Evolutionary conservation across 2,329 filamentous ascomycete species (phyloP).

Genomic region (Fusarium graminum): DNA sequence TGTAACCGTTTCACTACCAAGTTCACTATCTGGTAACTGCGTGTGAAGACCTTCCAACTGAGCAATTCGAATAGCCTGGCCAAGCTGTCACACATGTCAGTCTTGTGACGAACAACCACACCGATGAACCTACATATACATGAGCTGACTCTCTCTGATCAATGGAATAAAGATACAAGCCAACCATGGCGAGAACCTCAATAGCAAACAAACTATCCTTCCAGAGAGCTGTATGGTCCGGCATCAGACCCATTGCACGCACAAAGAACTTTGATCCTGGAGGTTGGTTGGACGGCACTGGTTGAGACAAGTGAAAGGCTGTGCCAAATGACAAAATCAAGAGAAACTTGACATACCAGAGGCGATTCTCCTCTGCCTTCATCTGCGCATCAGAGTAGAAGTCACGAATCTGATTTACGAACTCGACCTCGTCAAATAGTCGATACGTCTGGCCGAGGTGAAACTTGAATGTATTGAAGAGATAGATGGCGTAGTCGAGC

Average conservation of each 20-base stretch:
- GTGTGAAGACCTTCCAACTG: constrained; percentile 59
- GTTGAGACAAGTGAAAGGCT: constrained; percentile 43
- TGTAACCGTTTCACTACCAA: constrained; percentile 50
- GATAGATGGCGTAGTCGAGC: constrained; percentile 51
- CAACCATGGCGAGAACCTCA: constrained; percentile 54
- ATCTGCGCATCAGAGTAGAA: constrained; percentile 43
- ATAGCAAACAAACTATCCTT: constrained; percentile 56
- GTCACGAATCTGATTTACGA: constrained; percentile 47
- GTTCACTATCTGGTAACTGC: constrained; percentile 54
- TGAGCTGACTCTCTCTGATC: constrained; percentile 54
- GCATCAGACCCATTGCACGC: constrained; percentile 55
- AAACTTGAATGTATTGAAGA: constrained; percentile 55
- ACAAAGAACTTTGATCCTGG: constrained; percentile 52
- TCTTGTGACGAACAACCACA: accelerated
- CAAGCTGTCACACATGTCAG: constrained; percentile 48
- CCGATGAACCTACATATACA: constrained; percentile 42
- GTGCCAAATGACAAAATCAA: constrained; percentile 60
- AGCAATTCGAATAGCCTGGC: constrained; percentile 57
- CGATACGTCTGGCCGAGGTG: constrained; percentile 55
- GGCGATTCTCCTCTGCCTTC: constrained; percentile 37
- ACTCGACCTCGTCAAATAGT: constrained; percentile 53
- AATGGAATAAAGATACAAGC: constrained; percentile 56
- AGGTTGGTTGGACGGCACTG: constrained; percentile 49
- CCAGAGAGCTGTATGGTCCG: constrained; percentile 52
- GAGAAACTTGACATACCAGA: constrained; percentile 66